Evolutionary conservation across 176 grass and related monocot species (phyloP).

Genomic region (Oryza coarctata): DNA sequence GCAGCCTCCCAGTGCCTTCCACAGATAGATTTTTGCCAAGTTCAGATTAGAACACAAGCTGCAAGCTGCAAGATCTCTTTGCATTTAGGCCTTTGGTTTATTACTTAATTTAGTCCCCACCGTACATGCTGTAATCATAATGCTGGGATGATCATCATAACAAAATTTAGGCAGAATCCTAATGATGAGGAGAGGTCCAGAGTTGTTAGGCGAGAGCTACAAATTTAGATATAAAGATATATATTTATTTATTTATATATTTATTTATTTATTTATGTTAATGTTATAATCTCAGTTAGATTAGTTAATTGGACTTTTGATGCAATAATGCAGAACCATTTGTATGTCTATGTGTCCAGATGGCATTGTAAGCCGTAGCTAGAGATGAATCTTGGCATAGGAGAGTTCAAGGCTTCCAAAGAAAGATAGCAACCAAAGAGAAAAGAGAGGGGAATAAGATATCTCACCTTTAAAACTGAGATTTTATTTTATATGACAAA

Average conservation of each 20-base stretch:
- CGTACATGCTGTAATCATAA: slow-evolving; percentile 43
- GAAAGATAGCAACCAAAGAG: not conserved
- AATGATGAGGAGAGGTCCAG: slow-evolving; percentile 44
- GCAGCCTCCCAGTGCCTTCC: slow-evolving; percentile 4
- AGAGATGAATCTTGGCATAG: slow-evolving; percentile 33
- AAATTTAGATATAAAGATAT: slow-evolving; percentile 20
- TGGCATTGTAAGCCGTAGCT: slow-evolving; percentile 44
- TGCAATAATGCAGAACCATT: slow-evolving; percentile 29
- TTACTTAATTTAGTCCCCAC: slow-evolving; percentile 37
- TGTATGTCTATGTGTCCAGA: slow-evolving; percentile 29
- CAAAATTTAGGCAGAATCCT: slow-evolving; percentile 54
- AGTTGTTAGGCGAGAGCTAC: slow-evolving; percentile 45
- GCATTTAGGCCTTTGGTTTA: slow-evolving; percentile 8
- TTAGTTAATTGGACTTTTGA: slow-evolving; percentile 38
- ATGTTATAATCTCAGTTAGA: slow-evolving; percentile 35
- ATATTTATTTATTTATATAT: too few species aligned
- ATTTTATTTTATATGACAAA: slow-evolving; percentile 21
- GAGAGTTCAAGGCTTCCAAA: slow-evolving; percentile 39
- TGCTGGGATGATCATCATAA: slow-evolving; percentile 3
- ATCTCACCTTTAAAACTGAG: slow-evolving; percentile 23
- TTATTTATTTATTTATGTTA: too few species aligned
- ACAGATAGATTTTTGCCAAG: slow-evolving; percentile 40
- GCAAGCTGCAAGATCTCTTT: slow-evolving; percentile 17
- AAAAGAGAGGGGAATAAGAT: slow-evolving; percentile 7
- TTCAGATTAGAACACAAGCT: slow-evolving; percentile 15